phyloP scores from a whole-genome alignment of 2,329 filamentous ascomycete species.

The Pseudopithomyces chartarum region DNA sequence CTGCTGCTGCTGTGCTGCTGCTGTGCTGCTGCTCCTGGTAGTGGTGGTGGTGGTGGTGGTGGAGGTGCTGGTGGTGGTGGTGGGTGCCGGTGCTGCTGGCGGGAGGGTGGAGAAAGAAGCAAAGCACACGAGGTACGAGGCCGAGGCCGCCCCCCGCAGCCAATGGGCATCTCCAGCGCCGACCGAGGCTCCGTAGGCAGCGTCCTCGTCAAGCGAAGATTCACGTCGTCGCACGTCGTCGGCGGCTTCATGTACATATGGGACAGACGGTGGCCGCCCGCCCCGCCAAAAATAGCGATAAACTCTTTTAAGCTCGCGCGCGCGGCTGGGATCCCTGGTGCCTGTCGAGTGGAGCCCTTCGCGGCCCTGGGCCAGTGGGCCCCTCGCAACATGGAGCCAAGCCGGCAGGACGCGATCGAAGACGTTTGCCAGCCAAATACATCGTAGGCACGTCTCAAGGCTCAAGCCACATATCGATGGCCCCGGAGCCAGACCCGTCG shows the following conservation, averaged over 20 bases:
- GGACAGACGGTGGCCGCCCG: constrained; percentile 16
- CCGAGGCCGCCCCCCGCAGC: constrained; percentile 17
- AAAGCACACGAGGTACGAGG: constrained; percentile 36
- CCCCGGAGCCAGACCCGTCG: neutral
- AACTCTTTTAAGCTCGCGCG: constrained; percentile 34
- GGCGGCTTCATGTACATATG: constrained; percentile 29
- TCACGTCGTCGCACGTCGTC: constrained; percentile 22
- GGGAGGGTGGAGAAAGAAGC: constrained; percentile 22
- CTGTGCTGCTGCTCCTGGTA: too few species aligned
- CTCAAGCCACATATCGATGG: neutral
- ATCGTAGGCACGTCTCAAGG: neutral
- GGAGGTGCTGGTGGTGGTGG: constrained; percentile 1
- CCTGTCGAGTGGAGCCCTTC: constrained; percentile 19
- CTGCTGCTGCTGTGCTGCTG: neutral
- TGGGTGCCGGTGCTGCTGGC: constrained; percentile 13
- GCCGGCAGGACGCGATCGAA: constrained; percentile 3
- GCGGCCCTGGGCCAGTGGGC: neutral
- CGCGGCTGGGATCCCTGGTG: constrained; percentile 10
- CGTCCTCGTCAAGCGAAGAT: constrained; percentile 31
- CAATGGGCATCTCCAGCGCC: neutral
- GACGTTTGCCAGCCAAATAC: neutral
- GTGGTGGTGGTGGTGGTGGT: constrained; percentile 18
- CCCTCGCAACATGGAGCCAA: constrained; percentile 3
- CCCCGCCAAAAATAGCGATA: constrained; percentile 39
- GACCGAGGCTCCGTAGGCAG: constrained; percentile 26